These are phyloP conservation scores for Eutypella sp. DNA, from an alignment of 2,329 filamentous ascomycete genomes.

Conservation along the genomic window DNA sequence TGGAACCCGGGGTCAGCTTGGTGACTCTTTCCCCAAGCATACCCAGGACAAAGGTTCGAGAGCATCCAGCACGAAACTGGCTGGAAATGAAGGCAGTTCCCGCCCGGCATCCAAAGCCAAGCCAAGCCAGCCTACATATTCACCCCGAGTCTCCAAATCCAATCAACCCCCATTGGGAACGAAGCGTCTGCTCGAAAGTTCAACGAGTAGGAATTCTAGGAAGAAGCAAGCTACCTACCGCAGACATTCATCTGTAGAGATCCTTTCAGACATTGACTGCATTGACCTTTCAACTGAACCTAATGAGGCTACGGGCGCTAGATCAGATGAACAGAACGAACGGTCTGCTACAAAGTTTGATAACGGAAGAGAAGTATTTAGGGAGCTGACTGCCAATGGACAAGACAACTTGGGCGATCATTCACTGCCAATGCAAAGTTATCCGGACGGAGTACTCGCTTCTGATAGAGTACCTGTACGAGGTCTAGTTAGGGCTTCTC, in stretches of 20 bases:
- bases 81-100: neutral
- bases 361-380: slow-evolving; percentile 4
- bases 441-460: neutral
- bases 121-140: neutral
- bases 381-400: slow-evolving; percentile 7
- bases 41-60: neutral
- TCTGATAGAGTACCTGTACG: neutral
- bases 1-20: neutral
- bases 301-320: slow-evolving; percentile 7
- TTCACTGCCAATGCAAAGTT: slow-evolving; percentile 5
- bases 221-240: slow-evolving; percentile 5
- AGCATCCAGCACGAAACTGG: neutral
- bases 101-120: neutral
- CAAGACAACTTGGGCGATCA: slow-evolving; percentile 5
- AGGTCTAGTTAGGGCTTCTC: neutral
- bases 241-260: neutral
- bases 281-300: slow-evolving; percentile 18
- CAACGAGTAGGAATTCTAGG: neutral
- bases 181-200: slow-evolving; percentile 1
- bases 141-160: neutral
- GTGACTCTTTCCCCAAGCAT: neutral
- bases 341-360: neutral
- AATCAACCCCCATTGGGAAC: slow-evolving; percentile 7
- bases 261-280: slow-evolving; percentile 18
- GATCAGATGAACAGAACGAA: neutral